Evolutionary conservation across 2,329 filamentous ascomycete species (phyloP), one percentile per base, ranked within the genome.

Genomic region (Paracoccidioides lutzii): DNA sequence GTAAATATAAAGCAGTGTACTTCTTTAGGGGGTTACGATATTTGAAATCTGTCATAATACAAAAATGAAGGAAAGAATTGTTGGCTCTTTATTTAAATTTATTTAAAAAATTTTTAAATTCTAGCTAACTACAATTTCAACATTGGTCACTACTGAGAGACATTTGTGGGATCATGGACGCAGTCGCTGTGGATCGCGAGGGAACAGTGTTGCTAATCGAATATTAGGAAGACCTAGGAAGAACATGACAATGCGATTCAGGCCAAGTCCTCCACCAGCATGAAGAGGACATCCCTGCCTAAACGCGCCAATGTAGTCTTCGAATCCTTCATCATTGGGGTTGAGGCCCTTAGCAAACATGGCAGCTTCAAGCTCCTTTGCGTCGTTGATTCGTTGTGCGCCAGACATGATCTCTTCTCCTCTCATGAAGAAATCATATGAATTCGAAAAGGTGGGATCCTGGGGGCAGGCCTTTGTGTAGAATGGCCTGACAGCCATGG

Each of bases 401-500:
- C 82, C 82, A 8, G 79, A 82, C 76, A 82, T 80, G 67, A 85
- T 84, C 67, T 85, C 82, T 67, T 85, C 81, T 12, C 82, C 82
- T 62, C 82, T 79, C 81, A 85, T 84, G 75, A 85, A 84, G 74
- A 85, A 83, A 68, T 85, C 82, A 69, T 83, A 85, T 3, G 78
- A 81, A 73, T 84, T 83, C 45, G 78, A 88, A 60, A 88, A 79
- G 40, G 77, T 76, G 55, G 81, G 77, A 64, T 87, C 81, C 45
- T 80, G 75, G 2, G 81, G 81, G 66, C 87, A 87, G 54, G 87
- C 83, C 76, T 91, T 88, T 59, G 91, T 90, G 73, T 96, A 97
- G 73, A 95, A 95, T 4, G 91, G 91, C 35, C 93, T 82, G 22
- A 93, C 88, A 41, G 78, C 77, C 71, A 93, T 83, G 46, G 93